Evolutionary conservation across 2,329 filamentous ascomycete genomes (phyloP).

Genomic region (Aphanocladium album): DNA sequence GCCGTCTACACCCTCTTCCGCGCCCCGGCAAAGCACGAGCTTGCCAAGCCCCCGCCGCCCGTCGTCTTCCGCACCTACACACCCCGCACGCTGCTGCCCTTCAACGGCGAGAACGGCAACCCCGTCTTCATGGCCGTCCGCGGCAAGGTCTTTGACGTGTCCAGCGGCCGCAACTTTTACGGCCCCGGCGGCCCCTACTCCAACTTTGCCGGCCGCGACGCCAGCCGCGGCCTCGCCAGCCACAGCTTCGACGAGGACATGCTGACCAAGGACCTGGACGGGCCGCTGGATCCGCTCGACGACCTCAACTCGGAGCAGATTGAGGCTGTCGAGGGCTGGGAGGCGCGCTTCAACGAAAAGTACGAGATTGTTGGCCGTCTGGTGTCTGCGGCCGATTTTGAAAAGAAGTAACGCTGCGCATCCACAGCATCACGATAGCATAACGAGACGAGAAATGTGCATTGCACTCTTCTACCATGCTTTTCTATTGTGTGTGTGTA

Average conservation of each 20-base stretch:
- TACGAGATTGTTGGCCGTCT: constrained; percentile 91
- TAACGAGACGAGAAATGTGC: neutral
- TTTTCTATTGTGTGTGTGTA: too few relatives aligned
- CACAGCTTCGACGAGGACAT: constrained; percentile 94
- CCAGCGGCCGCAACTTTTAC: constrained; percentile 85
- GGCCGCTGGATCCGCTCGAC: constrained; percentile 69
- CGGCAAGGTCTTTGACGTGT: constrained; percentile 87
- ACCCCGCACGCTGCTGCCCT: constrained; percentile 75
- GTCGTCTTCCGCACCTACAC: constrained; percentile 66
- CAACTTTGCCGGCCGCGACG: constrained; percentile 94
- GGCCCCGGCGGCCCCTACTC: constrained; percentile 91
- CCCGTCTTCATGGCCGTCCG: constrained; percentile 90
- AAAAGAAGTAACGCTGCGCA: constrained; percentile 11
- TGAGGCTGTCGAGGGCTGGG: constrained; percentile 84
- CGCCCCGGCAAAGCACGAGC: constrained; percentile 38
- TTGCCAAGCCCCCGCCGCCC: constrained; percentile 51
- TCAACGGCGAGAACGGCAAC: constrained; percentile 67
- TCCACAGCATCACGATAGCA: neutral
- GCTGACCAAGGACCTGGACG: constrained; percentile 86
- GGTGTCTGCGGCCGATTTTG: constrained; percentile 49
- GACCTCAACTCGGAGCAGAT: constrained; percentile 70
- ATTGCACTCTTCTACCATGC: too few relatives aligned
- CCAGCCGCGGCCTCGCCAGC: constrained; percentile 78
- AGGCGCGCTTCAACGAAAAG: constrained; percentile 88
- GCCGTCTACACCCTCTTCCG: constrained; percentile 52